Conservation (phyloP, 2,329 filamentous ascomycete genomes). For the Aspergillus sp. region DNA sequence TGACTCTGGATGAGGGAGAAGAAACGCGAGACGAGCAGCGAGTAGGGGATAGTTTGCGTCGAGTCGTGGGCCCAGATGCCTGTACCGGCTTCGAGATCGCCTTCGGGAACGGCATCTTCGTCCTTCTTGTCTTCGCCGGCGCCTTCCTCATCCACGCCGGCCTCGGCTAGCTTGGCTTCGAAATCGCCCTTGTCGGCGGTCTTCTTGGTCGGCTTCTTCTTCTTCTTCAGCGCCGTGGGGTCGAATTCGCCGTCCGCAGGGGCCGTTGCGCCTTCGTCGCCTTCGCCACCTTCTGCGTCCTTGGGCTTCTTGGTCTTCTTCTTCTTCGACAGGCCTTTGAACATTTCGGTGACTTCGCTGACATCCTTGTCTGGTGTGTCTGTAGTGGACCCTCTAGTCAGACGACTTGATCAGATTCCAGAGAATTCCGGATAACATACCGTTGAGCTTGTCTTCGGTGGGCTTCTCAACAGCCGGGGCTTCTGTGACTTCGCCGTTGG, state of each 20-base stretch:
- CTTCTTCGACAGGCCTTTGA: conserved; percentile 65
- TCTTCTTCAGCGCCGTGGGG: conserved; percentile 67
- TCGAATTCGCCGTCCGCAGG: conserved; percentile 56
- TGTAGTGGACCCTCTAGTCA: conserved; percentile 1
- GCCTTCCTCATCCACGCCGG: conserved; percentile 51
- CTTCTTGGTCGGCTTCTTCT: conserved; percentile 62
- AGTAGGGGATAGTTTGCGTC: conserved; percentile 70
- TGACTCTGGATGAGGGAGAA: conserved; percentile 90
- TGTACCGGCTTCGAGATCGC: conserved; percentile 78
- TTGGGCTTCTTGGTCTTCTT: conserved; percentile 58
- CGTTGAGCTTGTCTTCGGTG: conserved; percentile 15
- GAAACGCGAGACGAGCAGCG: conserved; percentile 79
- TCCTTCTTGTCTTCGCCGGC: conserved; percentile 49
- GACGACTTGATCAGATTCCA: too few species aligned
- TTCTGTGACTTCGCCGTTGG: conserved; percentile 76
- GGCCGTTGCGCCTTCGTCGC: conserved; percentile 40
- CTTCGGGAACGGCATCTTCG: conserved; percentile 46
- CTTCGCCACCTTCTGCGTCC: conserved; percentile 44
- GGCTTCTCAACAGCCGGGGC: conserved; percentile 63
- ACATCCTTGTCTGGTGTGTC: conserved; percentile 47
- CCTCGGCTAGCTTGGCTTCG: conserved; percentile 57
- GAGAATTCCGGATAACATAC: conserved; percentile 32
- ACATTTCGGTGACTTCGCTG: conserved; percentile 59
- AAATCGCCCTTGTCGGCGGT: conserved; percentile 57
- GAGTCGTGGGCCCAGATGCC: conserved; percentile 84